These are phyloP conservation scores for Thielaviopsis punctulata DNA, from an alignment of 2,329 filamentous ascomycete species.

Conservation along the genomic window DNA sequence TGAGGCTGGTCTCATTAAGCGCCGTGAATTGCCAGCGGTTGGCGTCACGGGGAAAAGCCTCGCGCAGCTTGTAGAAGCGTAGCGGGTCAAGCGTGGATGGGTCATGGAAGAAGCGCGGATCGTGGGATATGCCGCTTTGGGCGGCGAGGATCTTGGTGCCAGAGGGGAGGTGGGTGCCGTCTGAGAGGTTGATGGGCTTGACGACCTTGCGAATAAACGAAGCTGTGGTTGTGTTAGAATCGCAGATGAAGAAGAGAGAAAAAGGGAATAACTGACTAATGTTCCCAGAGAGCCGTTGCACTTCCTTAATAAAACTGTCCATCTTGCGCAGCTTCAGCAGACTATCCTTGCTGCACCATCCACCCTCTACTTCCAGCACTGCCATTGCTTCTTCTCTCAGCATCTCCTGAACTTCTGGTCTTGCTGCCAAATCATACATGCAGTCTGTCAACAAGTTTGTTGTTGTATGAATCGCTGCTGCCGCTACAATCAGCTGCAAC, in stretches of 20 bases:
- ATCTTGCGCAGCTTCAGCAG: conserved; percentile 28
- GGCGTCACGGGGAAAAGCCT: conserved; percentile 20
- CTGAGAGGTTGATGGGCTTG: conserved; percentile 27
- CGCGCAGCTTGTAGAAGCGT: conserved; percentile 30
- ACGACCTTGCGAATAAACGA: conserved; percentile 29
- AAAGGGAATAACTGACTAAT: conserved; percentile 20
- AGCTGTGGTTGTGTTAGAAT: conserved; percentile 15
- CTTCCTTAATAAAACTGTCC: conserved; percentile 33
- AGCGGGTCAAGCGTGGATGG: conserved; percentile 30
- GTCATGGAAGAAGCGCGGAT: conserved; percentile 23
- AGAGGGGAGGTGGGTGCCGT: conserved; percentile 26
- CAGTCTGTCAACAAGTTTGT: conserved; percentile 29
- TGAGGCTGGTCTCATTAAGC: conserved; percentile 25
- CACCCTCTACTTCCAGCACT: conserved; percentile 24
- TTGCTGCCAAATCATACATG: conserved; percentile 31
- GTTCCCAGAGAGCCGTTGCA: conserved; percentile 24
- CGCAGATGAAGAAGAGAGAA: background rate
- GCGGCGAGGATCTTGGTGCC: conserved; percentile 27
- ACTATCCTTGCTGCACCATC: conserved; percentile 26
- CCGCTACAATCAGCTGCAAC: conserved; percentile 27
- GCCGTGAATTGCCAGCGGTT: conserved; percentile 28
- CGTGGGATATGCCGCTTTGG: conserved; percentile 24
- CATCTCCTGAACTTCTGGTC: conserved; percentile 29
- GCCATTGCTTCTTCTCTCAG: conserved; percentile 30
- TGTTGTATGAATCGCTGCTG: conserved; percentile 29